Conservation (phyloP, 306 rosid species). For the Rubus idaeus region DNA sequence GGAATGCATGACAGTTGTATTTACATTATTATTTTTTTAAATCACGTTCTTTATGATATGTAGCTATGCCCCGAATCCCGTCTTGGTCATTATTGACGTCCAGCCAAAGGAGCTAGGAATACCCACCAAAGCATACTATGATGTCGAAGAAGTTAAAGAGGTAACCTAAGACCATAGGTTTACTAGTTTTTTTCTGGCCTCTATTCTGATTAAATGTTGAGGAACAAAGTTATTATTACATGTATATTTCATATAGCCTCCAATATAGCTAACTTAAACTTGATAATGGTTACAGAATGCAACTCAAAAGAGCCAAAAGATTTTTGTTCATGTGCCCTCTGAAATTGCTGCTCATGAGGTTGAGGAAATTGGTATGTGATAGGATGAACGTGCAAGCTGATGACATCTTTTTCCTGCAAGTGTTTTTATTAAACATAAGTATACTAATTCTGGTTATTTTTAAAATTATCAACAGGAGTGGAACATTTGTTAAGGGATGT, state of each 20-base stretch:
- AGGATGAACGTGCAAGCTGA: not conserved
- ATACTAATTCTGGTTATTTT: conserved; percentile 17
- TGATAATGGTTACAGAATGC: conserved; percentile 60
- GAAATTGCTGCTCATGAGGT: conserved; percentile 94
- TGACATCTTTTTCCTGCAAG: not conserved
- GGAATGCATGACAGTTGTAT: not conserved
- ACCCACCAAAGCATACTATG: conserved; percentile 95
- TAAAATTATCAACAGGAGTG: conserved; percentile 55
- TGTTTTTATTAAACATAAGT: not conserved
- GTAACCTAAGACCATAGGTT: conserved; percentile 23
- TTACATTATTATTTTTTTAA: not conserved
- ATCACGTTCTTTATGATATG: conserved; percentile 8
- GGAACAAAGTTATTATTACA: not conserved
- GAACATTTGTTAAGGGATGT: conserved; percentile 86
- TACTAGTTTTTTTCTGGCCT: not conserved
- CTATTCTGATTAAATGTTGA: not conserved
- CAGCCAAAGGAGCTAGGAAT: conserved; percentile 92
- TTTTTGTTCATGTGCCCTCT: conserved; percentile 80
- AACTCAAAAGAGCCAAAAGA: conserved; percentile 88
- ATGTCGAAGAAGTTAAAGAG: conserved; percentile 88
- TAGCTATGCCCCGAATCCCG: conserved; percentile 85
- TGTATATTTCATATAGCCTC: not conserved
- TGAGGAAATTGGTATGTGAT: conserved; percentile 76
- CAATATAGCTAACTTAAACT: conserved; percentile 16
- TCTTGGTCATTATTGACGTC: conserved; percentile 84